Evolutionary conservation across 257 asterid species (phyloP).

Genomic region (Anisodus tanguticus): DNA sequence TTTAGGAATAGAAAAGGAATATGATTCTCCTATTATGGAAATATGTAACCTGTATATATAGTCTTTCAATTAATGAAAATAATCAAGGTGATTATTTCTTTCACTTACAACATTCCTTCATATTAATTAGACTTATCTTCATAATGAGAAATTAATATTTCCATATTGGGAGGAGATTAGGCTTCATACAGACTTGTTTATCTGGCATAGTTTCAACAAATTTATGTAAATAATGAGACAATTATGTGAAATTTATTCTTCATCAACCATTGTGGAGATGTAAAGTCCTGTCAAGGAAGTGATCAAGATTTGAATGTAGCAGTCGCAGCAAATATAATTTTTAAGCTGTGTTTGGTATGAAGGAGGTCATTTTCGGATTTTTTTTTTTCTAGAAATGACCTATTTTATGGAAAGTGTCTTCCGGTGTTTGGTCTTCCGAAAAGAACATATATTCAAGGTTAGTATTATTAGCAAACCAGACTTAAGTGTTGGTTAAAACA

Average conservation of each 20-base stretch:
- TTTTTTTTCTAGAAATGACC: too few species aligned
- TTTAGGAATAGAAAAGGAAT: too few species aligned
- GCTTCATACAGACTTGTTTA: neutral
- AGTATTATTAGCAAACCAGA: neutral
- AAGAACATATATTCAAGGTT: neutral
- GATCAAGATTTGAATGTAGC: neutral
- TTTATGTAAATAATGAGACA: neutral
- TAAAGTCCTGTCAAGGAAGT: too few species aligned
- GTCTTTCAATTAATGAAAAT: too few species aligned
- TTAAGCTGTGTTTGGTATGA: neutral
- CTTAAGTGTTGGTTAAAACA: neutral
- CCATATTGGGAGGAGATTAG: neutral
- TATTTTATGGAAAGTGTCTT: neutral
- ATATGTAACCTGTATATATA: too few species aligned
- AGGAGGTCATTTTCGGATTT: neutral
- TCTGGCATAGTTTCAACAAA: neutral
- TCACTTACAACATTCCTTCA: constrained; percentile 10
- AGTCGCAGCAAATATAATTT: neutral
- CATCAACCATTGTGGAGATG: constrained; percentile 5
- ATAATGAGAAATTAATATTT: constrained; percentile 1
- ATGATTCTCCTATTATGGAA: too few species aligned
- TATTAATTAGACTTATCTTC: neutral
- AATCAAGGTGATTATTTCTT: too few species aligned
- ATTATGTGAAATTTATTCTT: neutral
- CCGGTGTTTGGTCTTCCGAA: neutral